Percentiles rank a stretch among this genome's conserved stretches.
Conservation (phyloP, 2,329 filamentous ascomycete genomes). For the Furcasterigmium furcatum region DNA sequence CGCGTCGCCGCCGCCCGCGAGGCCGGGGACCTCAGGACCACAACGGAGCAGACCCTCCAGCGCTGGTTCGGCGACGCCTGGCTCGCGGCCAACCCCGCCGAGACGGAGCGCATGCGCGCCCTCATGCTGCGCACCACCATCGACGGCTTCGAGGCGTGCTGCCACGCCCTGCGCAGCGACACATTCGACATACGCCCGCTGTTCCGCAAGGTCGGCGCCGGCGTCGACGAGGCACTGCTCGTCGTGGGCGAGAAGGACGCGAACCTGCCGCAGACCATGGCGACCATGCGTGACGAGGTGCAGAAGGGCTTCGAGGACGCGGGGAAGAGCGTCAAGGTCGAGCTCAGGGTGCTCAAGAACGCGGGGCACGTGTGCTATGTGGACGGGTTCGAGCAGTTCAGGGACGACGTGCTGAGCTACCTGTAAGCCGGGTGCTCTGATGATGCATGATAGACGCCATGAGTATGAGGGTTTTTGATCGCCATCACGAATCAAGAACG, state of each 20-base stretch:
- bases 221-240: constrained; percentile 29
- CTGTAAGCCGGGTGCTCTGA: constrained; percentile 12
- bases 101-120: constrained; percentile 27
- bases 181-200: constrained; percentile 35
- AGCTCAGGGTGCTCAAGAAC: constrained; percentile 28
- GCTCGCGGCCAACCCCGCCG: constrained; percentile 27
- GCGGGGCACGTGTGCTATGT: constrained; percentile 35
- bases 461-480: too few relatives aligned
- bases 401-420: constrained; percentile 19
- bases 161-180: constrained; percentile 28
- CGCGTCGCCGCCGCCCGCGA: constrained; percentile 29
- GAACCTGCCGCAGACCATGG: constrained; percentile 34
- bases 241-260: constrained; percentile 38
- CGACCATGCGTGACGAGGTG: constrained; percentile 29
- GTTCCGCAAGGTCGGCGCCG: constrained; percentile 23
- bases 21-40: constrained; percentile 24
- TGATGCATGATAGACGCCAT: too few relatives aligned
- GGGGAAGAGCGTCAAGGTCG: constrained; percentile 20
- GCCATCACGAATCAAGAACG: too few relatives aligned
- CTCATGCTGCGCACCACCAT: constrained; percentile 32
- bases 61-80: constrained; percentile 37
- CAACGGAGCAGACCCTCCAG: constrained; percentile 28
- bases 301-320: constrained; percentile 23
- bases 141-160: constrained; percentile 38
- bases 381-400: constrained; percentile 30